Conservation (phyloP, 768 basidiomycete species). For the Tricholoma sp. region DNA sequence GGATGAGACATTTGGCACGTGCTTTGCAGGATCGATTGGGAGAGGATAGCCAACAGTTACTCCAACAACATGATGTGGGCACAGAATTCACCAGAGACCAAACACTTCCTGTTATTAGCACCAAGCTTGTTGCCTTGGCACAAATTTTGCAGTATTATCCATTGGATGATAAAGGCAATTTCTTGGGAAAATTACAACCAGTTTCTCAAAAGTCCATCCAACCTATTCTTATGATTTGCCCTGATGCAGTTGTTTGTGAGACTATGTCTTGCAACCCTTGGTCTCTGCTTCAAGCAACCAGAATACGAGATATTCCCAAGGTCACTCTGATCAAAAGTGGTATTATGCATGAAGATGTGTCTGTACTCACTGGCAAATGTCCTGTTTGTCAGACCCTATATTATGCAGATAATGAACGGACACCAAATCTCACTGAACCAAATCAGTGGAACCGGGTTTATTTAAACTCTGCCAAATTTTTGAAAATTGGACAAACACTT, state of each 20-base stretch:
- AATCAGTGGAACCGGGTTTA: too few relatives aligned
- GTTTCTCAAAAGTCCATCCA: conserved; percentile 7
- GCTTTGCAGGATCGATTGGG: too few relatives aligned
- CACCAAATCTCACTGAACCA: too few relatives aligned
- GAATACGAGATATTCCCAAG: conserved; percentile 7
- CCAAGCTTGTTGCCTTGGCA: not conserved
- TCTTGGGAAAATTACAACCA: conserved; percentile 6
- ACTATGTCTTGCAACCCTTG: conserved; percentile 3
- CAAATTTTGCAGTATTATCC: not conserved
- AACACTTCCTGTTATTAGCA: not conserved
- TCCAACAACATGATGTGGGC: not conserved
- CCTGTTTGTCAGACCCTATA: too few relatives aligned
- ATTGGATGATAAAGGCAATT: not conserved
- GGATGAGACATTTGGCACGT: not conserved
- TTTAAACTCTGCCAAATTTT: too few relatives aligned
- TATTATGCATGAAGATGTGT: too few relatives aligned
- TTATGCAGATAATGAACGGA: too few relatives aligned
- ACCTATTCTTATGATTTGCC: conserved; percentile 9
- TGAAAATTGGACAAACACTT: too few relatives aligned
- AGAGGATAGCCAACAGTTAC: not conserved
- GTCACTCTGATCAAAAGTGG: too few relatives aligned
- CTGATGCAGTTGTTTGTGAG: conserved; percentile 6
- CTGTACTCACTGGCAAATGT: too few relatives aligned
- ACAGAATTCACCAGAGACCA: not conserved
- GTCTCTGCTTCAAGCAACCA: conserved; percentile 1